These are phyloP conservation scores for Erodium trifolium DNA, from an alignment of 441 rosid species.

Conservation along the genomic window DNA sequence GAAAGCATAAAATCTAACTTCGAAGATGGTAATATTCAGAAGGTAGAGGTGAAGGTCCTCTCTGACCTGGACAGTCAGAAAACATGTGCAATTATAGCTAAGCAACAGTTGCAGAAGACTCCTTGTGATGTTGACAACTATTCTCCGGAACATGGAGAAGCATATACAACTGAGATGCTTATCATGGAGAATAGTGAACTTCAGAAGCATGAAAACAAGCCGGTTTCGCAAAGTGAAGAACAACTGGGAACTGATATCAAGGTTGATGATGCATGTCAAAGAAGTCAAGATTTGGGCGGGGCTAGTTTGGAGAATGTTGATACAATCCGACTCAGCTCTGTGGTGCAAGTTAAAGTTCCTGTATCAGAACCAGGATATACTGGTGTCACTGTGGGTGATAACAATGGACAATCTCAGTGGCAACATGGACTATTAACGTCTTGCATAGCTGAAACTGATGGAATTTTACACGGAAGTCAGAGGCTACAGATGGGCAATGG, in stretches of 20 bases:
- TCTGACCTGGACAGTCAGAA: constrained; percentile 16
- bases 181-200: constrained; percentile 21
- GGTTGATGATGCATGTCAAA: constrained; percentile 15
- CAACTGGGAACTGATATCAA: constrained; percentile 20
- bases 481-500: constrained; percentile 1
- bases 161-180: constrained; percentile 24
- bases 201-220: constrained; percentile 23
- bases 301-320: constrained; percentile 11
- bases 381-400: background rate
- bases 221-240: constrained; percentile 22
- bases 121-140: constrained; percentile 25
- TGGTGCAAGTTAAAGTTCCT: constrained; percentile 10
- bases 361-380: background rate
- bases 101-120: constrained; percentile 24
- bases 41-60: constrained; percentile 22
- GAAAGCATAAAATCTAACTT: constrained; percentile 27
- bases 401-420: background rate
- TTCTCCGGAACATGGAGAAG: constrained; percentile 17
- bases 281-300: constrained; percentile 16
- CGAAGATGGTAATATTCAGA: constrained; percentile 19
- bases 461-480: constrained; percentile 1
- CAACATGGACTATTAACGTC: constrained; percentile 1
- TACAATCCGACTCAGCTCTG: constrained; percentile 8
- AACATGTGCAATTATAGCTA: constrained; percentile 20
- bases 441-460: constrained; percentile 6